Base-by-base conservation (phyloP, 2,329 filamentous ascomycete genomes). In the Xylaria sp. region DNA sequence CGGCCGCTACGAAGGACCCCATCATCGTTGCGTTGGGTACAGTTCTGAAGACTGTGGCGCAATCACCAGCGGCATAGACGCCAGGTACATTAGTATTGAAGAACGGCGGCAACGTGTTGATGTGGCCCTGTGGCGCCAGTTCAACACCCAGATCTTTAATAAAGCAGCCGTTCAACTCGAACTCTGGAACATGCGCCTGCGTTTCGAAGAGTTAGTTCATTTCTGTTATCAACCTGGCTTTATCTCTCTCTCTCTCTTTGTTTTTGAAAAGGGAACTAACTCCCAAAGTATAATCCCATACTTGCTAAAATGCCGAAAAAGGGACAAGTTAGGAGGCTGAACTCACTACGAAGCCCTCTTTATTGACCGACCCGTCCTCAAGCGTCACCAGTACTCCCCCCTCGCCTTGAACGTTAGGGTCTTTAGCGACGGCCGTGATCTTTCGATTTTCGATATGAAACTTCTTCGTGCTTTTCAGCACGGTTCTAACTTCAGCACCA, bases 41-140 rank as follows among this genome's bases (percentile, higher is more conserved):
- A 23, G 67, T 55, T 45, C 67, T 69, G 52, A 73, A 25, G 28
- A 64, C 60, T 4, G 73, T 72, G 3, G 71, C 71, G 55, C 76
- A 80, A 71, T 88, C 85, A 0, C 85, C 85, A 0, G 76, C 82
- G 0, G 83, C 84, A 73, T 83, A 86, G 2, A 83, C 80, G 0
- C 85, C 85, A 2, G 74, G 71, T 0, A 84, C 77, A 57, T 71
- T 83, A 3, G 84, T 84, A 70, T 80, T 76, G 42, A 80, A 76
- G 67, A 85, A 83, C 37, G 83, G 82, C 1, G 70, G 65, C 19
- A 72, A 73, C 0, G 73, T 72, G 56, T 79, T 76, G 31, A 86
- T 76, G 35, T 83, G 79, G 0, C 82, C 83, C 25, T 70, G 70
- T 0, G 74, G 71, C 15, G 74, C 72, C n/a, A 76, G 62, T 61